Evolutionary conservation across 345 rosid genomes (phyloP), one percentile per base, ranked within the genome.

Genomic region (Rubroshorea leprosula): DNA sequence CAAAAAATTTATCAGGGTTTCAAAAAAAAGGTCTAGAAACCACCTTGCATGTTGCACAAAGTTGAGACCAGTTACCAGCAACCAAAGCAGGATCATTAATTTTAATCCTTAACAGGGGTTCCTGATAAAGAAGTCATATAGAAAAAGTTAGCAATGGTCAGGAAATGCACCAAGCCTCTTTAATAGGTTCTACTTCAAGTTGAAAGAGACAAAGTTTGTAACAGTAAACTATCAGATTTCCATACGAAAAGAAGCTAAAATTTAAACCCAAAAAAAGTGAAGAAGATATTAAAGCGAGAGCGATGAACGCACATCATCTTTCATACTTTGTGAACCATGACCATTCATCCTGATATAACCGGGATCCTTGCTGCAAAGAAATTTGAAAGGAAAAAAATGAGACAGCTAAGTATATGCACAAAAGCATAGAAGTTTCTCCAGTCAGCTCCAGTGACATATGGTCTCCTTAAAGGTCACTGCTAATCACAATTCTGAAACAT

Each of bases 1-100:
- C 22, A 26, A 6, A 58, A 10, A 19, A 15, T 43, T 39, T 53
- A 14, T 12, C 39, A 45, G 41, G 41, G n/a, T n/a, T n/a, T n/a
- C 51, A 57, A 5, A 56, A 15, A 56, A 35, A 38, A 55, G 53
- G 45, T 41, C 11, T 21, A 62, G 53, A 25, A 45, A 54, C 57
- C 72, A 93, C 97, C 90, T 93, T 93, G 97, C 99, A 93, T 50
- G 97, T 87, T 23, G 96, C 80, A 76, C 99, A 93, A 55, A 93
- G 97, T 79, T 89, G 99, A 61, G 92, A 77, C 97, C 99, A 93
- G 70, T 87, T 89, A 63, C 97, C 96, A 78, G 92, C 85, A 41
- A 89, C 85, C 78, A 93, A 75, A 66, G 92, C 97, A 75, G 92
- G 94, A 69, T 83, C 82, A 68, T 89, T 89, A 54, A 87, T 80